Evolutionary conservation across 331 rosid genomes (phyloP).

Genomic region (Ulmus americana): DNA sequence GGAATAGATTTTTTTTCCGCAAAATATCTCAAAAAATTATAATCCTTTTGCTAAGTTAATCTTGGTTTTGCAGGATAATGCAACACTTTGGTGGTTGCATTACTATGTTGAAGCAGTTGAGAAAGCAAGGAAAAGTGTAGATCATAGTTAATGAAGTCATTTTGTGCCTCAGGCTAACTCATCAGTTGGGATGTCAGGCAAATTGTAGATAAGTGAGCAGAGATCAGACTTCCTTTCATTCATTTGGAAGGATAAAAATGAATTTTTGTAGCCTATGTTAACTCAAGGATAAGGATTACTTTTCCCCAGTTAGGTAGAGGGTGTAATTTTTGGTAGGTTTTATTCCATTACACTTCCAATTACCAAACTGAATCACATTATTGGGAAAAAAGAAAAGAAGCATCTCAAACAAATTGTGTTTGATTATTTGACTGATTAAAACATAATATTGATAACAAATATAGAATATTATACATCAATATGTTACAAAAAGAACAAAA

Average conservation of each 20-base stretch:
- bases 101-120: conserved; percentile 63
- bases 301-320: too few relatives aligned
- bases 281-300: too few relatives aligned
- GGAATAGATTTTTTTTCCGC: neutral
- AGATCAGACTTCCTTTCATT: too few relatives aligned
- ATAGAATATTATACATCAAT: neutral
- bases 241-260: too few relatives aligned
- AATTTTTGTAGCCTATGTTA: too few relatives aligned
- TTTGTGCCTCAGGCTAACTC: neutral
- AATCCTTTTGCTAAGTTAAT: conserved; percentile 11
- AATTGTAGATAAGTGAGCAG: neutral
- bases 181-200: neutral
- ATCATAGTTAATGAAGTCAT: neutral
- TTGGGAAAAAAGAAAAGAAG: too few relatives aligned
- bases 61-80: conserved; percentile 45
- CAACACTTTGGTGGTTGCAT: conserved; percentile 76
- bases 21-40: conserved; percentile 6
- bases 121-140: conserved; percentile 45
- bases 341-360: too few relatives aligned
- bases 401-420: too few relatives aligned
- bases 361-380: too few relatives aligned
- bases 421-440: too few relatives aligned
- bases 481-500: neutral
- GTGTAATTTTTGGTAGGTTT: too few relatives aligned
- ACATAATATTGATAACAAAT: too few relatives aligned